Evolutionary conservation across 177 flowering plant species (phyloP), one percentile per base, ranked within the genome.

Genomic region (Vitis hybrid): DNA sequence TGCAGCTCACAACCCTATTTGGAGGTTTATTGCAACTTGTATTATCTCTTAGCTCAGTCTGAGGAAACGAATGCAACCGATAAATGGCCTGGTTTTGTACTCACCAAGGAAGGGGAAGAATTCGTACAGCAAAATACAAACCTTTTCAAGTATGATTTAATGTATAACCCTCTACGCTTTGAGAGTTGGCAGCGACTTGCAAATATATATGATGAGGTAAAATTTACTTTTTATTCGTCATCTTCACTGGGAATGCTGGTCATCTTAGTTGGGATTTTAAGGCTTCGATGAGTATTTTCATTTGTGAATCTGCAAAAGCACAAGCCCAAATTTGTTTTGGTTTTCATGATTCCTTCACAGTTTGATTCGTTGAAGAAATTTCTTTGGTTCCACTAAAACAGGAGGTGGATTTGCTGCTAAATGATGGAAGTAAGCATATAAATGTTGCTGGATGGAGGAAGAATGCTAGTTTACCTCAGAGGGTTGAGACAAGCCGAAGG

Each of bases 401-500:
- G 99, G 99, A 95, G 83, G 99, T 95, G 57, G 99, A 95, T 72
- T 86, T 95, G 83, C 77, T 95, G 82, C 86, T 93, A 67, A 95
- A 95, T 89, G 99, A 95, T 86, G 99, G 99, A 12, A 95, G 99
- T 77, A 95, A 95, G 84, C 98, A 95, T 73, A 84, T 87, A 71
- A 93, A 95, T 84, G 98, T 85, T 30, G 72, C 78, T 52, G 97
- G 85, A 68, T 95, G 99, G 99, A 90, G 93, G 75, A 95, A 90
- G 80, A 88, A 83, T 82, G 74, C 77, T 58, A 71, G 82, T 70
- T 77, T 93, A 70, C 83, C 90, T 72, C 88, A 86, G 62, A 87
- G 99, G 86, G 98, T 95, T 62, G 97, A 90, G 71, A 79, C 80
- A 76, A 95, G 98, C 75, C 82, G 99, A 64, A 86, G 96, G 80